phyloP scores from a whole-genome alignment of 306 rosid species.

The Clitoria ternatea region DNA sequence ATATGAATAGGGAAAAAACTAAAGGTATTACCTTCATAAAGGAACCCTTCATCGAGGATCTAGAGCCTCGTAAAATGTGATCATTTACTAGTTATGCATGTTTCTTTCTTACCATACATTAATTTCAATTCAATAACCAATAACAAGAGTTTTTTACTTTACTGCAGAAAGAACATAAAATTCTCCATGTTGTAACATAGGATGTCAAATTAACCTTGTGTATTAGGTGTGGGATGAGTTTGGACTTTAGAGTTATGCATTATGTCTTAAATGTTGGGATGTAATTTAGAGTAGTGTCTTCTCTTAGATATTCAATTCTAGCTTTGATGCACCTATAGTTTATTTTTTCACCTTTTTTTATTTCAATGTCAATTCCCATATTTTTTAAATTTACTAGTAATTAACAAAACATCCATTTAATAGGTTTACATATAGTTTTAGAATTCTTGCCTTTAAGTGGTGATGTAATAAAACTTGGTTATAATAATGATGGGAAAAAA shows the following conservation, averaged over 20 bases:
- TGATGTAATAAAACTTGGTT: no score
- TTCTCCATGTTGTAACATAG: conserved; percentile 32
- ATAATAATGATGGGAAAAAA: no score
- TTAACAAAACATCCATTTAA: not conserved
- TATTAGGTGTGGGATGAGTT: not conserved
- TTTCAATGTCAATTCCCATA: not conserved
- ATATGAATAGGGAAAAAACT: no score
- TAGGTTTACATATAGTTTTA: not conserved
- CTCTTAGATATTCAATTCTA: not conserved
- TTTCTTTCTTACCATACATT: no score
- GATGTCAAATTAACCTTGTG: not conserved
- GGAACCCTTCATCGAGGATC: no score
- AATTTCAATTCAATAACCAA: no score
- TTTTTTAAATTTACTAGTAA: not conserved
- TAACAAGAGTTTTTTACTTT: no score
- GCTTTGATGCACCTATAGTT: not conserved
- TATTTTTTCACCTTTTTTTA: not conserved
- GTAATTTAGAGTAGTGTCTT: not conserved
- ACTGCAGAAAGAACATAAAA: conserved; percentile 57
- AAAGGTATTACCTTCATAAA: no score
- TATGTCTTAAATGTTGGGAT: not conserved
- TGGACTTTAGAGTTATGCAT: not conserved
- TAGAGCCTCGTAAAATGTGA: no score
- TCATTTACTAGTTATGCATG: no score
- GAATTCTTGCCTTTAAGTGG: not conserved